Base-by-base conservation (phyloP, 1,284 basidiomycete genomes). In the Earliella scabrosa region DNA sequence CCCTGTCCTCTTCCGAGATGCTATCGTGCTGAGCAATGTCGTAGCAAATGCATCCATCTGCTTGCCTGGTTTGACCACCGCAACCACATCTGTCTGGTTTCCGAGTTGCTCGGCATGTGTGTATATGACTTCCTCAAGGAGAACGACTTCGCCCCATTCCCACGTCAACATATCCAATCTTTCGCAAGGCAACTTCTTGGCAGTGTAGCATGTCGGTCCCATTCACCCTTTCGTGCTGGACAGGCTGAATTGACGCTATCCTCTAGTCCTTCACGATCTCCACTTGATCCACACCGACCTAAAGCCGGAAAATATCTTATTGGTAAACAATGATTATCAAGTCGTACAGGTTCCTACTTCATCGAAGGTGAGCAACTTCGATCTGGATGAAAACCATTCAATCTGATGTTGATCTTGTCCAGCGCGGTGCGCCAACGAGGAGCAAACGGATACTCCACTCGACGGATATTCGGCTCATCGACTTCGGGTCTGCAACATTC, bases 51-150 rank as follows among this genome's bases (percentile, higher is more conserved):
- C 76, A 98, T 99, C 57, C 97, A 98, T 74, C 80, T 99, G 41
- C 78, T 97, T 45, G 87, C 95, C 67, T 95, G 90, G 81, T 99
- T 99, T 73, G 96, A 98, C 78, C 95, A 93, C 75, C 87, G 93
- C 63, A 98, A 98, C 75, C 97, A 99, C 73, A 96, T 98, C 65
- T 99, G 97, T 73, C 82, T 99, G 39, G 97, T 99, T 43, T 96
- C 96, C 7, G 97, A 98, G 72, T 82, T 99, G 32, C 82, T 98
- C 47, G 95, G 95, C 63, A 94, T 96, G 88, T 98, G 95, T 74
- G 93, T 99, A 21, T 99, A 98, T 71, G 97, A 99, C 72, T 99
- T 99, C 71, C 81, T 99, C 67, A 99, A 98, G 79, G 94, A 97
- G 70, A 99, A 99, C 75, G 86, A 92, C 59, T 99, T 98, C 75